Conservation (phyloP, 352 stramenopile genomes). For the Pythium utonaiense region DNA sequence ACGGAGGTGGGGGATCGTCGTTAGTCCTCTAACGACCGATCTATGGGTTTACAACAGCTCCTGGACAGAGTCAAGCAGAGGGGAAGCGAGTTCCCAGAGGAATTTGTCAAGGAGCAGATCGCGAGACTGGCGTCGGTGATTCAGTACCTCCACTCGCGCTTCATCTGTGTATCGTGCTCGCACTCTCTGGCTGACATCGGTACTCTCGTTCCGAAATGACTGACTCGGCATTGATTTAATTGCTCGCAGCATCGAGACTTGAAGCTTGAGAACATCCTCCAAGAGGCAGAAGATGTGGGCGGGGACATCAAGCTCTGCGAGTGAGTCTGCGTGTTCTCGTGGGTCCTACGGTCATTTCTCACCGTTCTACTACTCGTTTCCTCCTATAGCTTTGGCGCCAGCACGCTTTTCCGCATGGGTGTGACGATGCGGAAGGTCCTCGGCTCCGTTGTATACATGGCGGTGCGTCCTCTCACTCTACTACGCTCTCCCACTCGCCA, state of each 20-base stretch:
- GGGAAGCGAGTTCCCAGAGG: constrained; percentile 45
- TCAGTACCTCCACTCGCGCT: constrained; percentile 77
- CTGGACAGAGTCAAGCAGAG: constrained; percentile 57
- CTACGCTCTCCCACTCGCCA: background rate
- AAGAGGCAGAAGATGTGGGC: constrained; percentile 46
- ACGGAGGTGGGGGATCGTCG: background rate
- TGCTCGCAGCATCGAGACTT: constrained; percentile 60
- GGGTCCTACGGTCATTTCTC: no score
- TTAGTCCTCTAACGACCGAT: no score
- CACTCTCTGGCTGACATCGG: no score
- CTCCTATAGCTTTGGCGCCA: constrained; percentile 59
- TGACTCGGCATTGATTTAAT: background rate
- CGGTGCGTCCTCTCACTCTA: constrained; percentile 33
- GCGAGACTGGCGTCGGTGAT: constrained; percentile 68
- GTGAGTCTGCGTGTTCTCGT: no score
- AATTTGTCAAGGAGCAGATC: constrained; percentile 54
- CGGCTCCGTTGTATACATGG: constrained; percentile 82
- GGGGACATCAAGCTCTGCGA: constrained; percentile 79
- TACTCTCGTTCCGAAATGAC: no score
- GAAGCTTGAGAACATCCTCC: constrained; percentile 82
- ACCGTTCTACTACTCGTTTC: background rate
- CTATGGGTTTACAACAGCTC: constrained; percentile 27
- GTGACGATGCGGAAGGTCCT: constrained; percentile 79
- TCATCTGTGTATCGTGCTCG: constrained; percentile 82
- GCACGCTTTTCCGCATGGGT: constrained; percentile 70